These are phyloP conservation scores for Volvariella surrecta DNA, from an alignment of 1,284 basidiomycete species.

Conservation along the genomic window DNA sequence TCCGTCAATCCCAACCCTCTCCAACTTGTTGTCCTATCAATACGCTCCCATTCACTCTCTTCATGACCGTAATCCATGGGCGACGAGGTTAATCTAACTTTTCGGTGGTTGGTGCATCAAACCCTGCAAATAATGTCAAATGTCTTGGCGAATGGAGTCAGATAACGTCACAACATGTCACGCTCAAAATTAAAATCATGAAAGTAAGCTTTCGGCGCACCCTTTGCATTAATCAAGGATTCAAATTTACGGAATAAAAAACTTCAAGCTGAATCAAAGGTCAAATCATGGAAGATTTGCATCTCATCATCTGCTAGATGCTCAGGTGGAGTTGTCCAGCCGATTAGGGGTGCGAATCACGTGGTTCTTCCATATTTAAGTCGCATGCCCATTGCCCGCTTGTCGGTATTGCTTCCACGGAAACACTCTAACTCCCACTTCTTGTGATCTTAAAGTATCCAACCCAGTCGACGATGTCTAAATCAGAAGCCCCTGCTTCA, in stretches of 20 bases:
- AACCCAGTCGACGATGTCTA: constrained; percentile 31
- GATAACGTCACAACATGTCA: no score
- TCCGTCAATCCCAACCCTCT: constrained; percentile 67
- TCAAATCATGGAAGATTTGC: no score
- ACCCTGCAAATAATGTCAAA: no score
- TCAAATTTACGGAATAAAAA: no score
- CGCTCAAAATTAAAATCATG: no score
- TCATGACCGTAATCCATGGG: constrained; percentile 13
- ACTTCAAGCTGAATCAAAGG: no score
- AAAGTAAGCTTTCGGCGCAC: no score
- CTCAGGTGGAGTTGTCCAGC: no score
- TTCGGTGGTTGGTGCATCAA: background rate
- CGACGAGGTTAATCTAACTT: constrained; percentile 1
- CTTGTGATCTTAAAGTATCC: no score
- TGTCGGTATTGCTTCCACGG: constrained; percentile 4
- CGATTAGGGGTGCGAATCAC: constrained; percentile 11
- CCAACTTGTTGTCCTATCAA: constrained; percentile 53
- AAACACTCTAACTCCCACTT: background rate
- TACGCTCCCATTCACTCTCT: constrained; percentile 48
- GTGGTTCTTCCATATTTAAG: constrained; percentile 13
- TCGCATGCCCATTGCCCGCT: constrained; percentile 5
- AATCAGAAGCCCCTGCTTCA: constrained; percentile 34
- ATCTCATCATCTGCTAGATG: no score
- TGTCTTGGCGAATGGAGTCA: no score
- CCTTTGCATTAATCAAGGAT: no score